Evolutionary conservation across 257 asterid genomes (phyloP).

Genomic region (Solanum bulbocastanum): DNA sequence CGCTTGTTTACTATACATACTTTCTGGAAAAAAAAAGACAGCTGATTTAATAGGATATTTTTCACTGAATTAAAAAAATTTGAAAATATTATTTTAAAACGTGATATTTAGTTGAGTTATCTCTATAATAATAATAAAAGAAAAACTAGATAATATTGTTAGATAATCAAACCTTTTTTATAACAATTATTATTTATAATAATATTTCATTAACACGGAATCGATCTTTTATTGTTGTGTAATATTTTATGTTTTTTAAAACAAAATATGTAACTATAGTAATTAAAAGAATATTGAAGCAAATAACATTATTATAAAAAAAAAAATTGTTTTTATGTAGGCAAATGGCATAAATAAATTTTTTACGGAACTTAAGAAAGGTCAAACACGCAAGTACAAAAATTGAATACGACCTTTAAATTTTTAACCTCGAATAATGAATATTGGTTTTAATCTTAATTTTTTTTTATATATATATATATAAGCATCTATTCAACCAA

Average conservation of each 20-base stretch:
- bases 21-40: not conserved
- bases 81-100: not conserved
- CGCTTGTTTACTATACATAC: not conserved
- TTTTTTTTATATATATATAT: not conserved
- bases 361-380: not conserved
- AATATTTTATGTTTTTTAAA: no score
- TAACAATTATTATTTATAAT: no score
- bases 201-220: not conserved
- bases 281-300: not conserved
- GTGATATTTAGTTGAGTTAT: not conserved
- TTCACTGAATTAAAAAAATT: not conserved
- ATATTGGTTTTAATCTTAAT: not conserved
- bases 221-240: not conserved
- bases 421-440: not conserved
- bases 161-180: not conserved
- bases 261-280: not conserved
- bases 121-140: not conserved
- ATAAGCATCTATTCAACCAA: not conserved
- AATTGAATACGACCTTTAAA: not conserved
- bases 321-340: not conserved
- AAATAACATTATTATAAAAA: not conserved
- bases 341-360: not conserved
- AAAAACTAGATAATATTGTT: not conserved
- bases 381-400: not conserved
- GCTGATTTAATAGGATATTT: not conserved